Conservation (phyloP, 306 rosid species). For the Quercus bicolor region DNA sequence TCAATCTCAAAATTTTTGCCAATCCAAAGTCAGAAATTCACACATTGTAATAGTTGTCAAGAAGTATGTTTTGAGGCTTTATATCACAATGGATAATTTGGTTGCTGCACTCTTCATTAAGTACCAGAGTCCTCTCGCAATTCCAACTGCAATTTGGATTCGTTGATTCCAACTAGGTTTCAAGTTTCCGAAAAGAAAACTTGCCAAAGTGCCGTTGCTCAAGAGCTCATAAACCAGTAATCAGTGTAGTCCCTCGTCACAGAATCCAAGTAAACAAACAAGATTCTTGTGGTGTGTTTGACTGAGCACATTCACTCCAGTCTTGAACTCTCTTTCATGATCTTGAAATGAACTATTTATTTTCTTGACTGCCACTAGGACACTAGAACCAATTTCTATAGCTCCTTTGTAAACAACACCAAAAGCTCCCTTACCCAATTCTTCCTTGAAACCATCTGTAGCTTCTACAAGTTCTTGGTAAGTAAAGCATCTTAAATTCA, state of each 20-base stretch:
- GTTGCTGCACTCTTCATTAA: constrained; percentile 11
- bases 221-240: constrained; percentile 21
- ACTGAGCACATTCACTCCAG: constrained; percentile 19
- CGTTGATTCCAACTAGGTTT: constrained; percentile 14
- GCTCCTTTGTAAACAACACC: no score
- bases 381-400: neutral
- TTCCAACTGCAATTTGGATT: constrained; percentile 21
- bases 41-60: no score
- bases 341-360: neutral
- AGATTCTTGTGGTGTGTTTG: constrained; percentile 36
- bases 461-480: no score
- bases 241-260: constrained; percentile 6
- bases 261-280: constrained; percentile 20
- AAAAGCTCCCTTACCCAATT: no score
- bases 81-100: constrained; percentile 29
- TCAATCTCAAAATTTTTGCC: no score
- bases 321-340: constrained; percentile 23
- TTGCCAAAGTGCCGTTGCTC: constrained; percentile 25
- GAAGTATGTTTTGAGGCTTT: neutral
- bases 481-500: neutral
- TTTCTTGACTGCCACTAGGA: constrained; percentile 18
- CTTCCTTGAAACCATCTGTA: no score
- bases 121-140: constrained; percentile 23
- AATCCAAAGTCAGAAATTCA: no score
- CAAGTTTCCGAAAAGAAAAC: constrained; percentile 20